A percentile compares a stretch with the other conserved stretches of the same genome.
Evolutionary conservation across 805 yeast species (phyloP).

Genomic region (Kuraishia piskuri): DNA sequence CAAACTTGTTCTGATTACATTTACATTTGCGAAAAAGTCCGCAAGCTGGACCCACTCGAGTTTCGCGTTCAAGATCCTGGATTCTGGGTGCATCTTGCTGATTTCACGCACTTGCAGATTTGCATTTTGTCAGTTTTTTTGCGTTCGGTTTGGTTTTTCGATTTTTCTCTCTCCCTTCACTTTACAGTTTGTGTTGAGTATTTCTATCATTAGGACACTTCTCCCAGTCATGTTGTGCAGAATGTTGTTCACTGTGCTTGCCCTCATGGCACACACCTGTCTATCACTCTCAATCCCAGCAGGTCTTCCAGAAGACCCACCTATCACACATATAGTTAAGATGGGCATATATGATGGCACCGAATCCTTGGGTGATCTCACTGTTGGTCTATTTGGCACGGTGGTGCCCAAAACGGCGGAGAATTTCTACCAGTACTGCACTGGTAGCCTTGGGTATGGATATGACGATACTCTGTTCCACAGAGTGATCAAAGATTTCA

Average conservation of each 20-base stretch:
- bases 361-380: conserved; percentile 31
- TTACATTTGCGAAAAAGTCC: neutral
- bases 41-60: no score
- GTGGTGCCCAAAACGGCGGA: conserved; percentile 55
- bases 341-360: conserved; percentile 29
- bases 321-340: conserved; percentile 35
- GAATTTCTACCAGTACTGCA: conserved; percentile 47
- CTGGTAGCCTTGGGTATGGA: conserved; percentile 24
- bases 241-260: neutral
- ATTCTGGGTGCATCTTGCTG: no score
- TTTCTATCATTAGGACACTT: no score
- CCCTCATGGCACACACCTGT: neutral
- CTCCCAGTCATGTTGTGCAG: neutral
- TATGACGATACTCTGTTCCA: conserved; percentile 31
- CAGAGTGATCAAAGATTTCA: conserved; percentile 32
- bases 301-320: conserved; percentile 30
- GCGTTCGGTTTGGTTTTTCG: no score
- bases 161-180: no score
- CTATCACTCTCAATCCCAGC: neutral
- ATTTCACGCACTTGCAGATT: no score
- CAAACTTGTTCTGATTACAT: neutral
- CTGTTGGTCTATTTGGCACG: conserved; percentile 57
- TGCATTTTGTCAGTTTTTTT: no score
- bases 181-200: no score
- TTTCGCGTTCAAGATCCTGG: no score